Conservation (phyloP, 805 yeast genomes). For the Metschnikowia peoriensis region DNA sequence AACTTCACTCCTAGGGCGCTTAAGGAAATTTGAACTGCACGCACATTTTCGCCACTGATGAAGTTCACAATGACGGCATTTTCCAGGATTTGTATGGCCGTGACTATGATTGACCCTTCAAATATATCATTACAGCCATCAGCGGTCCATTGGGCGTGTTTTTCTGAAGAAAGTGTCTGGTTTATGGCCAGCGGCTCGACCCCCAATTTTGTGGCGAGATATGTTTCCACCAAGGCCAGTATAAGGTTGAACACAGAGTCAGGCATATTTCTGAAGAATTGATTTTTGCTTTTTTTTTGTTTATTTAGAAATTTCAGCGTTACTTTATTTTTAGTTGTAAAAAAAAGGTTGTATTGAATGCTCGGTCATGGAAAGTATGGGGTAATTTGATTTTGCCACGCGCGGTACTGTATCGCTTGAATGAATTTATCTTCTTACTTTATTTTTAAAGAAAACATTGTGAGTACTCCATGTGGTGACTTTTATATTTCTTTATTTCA, state of each 20-base stretch:
- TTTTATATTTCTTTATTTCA: too few relatives aligned
- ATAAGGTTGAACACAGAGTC: constrained; percentile 1
- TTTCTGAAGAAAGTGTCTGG: constrained; percentile 1
- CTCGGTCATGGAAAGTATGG: not conserved
- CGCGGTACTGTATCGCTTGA: too few relatives aligned
- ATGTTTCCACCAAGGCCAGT: constrained; percentile 3
- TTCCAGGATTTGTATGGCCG: constrained; percentile 5
- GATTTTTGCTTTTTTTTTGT: too few relatives aligned
- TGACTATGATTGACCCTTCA: not conserved
- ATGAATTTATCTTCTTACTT: too few relatives aligned
- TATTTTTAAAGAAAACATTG: too few relatives aligned
- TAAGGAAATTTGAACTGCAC: constrained; percentile 5
- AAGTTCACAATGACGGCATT: constrained; percentile 5
- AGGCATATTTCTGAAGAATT: not conserved
- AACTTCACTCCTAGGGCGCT: constrained; percentile 1
- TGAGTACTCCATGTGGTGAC: too few relatives aligned
- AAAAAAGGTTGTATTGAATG: not conserved
- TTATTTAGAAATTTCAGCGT: too few relatives aligned
- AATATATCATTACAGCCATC: not conserved
- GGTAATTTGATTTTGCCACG: not conserved
- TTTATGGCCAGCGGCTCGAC: not conserved
- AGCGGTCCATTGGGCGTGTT: constrained; percentile 5
- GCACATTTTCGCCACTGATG: constrained; percentile 1
- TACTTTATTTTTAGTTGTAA: too few relatives aligned
- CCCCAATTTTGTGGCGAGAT: constrained; percentile 1